These are phyloP conservation scores for Penicillium janthinellum DNA, from an alignment of 2,329 filamentous ascomycete genomes.

Conservation along the genomic window DNA sequence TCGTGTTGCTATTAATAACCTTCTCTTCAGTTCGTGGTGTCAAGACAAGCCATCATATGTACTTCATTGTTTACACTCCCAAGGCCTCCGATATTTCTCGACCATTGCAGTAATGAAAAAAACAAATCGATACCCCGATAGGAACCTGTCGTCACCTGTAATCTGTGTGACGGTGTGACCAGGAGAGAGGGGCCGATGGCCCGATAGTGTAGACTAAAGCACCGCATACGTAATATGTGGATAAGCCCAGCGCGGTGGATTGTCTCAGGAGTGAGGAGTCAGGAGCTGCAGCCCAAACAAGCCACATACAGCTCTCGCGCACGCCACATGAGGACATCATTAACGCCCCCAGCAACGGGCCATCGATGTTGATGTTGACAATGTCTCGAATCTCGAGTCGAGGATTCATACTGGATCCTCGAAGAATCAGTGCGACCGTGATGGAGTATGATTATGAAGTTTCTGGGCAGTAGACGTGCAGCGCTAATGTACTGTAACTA, in stretches of 20 bases:
- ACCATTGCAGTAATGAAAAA: not conserved
- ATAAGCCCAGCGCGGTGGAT: constrained; percentile 1
- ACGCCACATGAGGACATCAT: constrained; percentile 11
- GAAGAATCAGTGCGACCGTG: not conserved
- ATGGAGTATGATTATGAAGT: not conserved
- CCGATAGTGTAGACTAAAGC: constrained; percentile 3
- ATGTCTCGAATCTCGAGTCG: not conserved
- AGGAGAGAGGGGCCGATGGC: not conserved
- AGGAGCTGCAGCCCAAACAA: constrained; percentile 15
- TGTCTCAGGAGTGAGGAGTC: constrained; percentile 4
- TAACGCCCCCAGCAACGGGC: not conserved
- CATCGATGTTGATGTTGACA: not conserved
- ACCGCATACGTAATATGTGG: constrained; percentile 18
- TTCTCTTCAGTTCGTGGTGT: not conserved
- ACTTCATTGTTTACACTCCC: not conserved
- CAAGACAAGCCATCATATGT: no score
- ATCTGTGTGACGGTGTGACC: constrained; percentile 1
- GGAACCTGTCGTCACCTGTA: not conserved
- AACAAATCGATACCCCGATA: not conserved
- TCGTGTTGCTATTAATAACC: not conserved
- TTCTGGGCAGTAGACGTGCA: not conserved
- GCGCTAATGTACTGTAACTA: not conserved
- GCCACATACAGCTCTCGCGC: constrained; percentile 11
- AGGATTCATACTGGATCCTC: not conserved
- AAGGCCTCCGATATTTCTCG: not conserved